phyloP scores from a whole-genome alignment of 2,329 filamentous ascomycete species.

The Colletotrichum eleusines region DNA sequence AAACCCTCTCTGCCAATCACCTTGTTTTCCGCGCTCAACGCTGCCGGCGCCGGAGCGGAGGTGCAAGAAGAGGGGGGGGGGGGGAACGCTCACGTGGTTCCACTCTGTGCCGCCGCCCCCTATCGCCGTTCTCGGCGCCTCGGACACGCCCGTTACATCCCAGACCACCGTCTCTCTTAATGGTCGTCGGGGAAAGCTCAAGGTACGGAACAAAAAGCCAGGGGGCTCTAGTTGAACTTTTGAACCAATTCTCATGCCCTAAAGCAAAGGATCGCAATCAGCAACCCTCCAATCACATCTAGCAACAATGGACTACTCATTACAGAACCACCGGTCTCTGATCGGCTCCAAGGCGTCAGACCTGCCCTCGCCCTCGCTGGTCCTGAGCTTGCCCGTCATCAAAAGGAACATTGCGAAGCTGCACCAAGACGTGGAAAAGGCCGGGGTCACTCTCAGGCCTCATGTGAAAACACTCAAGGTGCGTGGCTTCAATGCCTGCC shows the following conservation, averaged over 20 bases:
- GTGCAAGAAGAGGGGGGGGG: neutral
- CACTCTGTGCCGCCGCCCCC: neutral
- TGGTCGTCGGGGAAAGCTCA: neutral
- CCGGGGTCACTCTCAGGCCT: conserved; percentile 55
- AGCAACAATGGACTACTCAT: conserved; percentile 48
- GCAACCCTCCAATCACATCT: neutral
- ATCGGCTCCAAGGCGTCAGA: conserved; percentile 51
- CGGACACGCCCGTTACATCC: neutral
- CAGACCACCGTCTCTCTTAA: neutral
- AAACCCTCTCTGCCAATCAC: conserved; percentile 16
- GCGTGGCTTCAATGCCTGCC: neutral
- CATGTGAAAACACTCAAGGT: conserved; percentile 62
- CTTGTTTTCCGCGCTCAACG: conserved; percentile 5
- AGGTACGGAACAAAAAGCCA: neutral
- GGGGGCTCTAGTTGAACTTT: neutral
- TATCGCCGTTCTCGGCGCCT: conserved; percentile 22
- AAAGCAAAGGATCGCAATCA: neutral
- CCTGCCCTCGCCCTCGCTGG: conserved; percentile 54
- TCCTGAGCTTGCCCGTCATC: conserved; percentile 54
- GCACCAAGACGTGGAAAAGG: conserved; percentile 53
- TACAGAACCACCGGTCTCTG: conserved; percentile 50
- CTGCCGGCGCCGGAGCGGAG: conserved; percentile 22
- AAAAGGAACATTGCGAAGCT: conserved; percentile 53
- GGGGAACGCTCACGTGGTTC: neutral
- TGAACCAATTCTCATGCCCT: neutral